Evolutionary conservation across 768 basidiomycete species (phyloP).

Genomic region (Phanerochaete sordida): DNA sequence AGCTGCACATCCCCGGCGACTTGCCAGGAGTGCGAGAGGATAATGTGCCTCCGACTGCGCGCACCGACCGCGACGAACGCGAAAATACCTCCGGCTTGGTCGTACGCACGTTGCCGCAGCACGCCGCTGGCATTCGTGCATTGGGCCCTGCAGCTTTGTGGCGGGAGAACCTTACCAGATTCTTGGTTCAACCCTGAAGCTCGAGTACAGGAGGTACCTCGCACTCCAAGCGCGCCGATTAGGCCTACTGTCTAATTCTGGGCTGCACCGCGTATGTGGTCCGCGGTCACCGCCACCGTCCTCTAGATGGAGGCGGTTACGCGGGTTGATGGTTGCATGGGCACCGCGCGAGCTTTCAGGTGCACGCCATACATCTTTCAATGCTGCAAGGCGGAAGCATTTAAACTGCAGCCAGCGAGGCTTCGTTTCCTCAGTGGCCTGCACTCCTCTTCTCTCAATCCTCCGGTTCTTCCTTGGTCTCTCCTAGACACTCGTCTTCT

Average conservation of each 20-base stretch:
- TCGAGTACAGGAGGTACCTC: slow-evolving; percentile 2
- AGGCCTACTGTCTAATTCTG: neutral
- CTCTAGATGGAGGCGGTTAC: neutral
- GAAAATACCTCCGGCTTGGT: neutral
- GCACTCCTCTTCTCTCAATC: neutral
- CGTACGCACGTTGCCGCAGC: slow-evolving; percentile 1
- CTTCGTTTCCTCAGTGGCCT: neutral
- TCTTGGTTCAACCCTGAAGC: neutral
- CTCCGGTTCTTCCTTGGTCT: neutral
- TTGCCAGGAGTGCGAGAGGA: too few species aligned
- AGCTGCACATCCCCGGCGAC: too few species aligned
- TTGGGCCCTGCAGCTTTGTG: too few species aligned
- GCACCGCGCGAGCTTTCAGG: neutral
- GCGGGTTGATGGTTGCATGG: neutral
- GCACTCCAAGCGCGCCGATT: neutral
- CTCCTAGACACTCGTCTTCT: neutral
- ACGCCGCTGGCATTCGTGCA: neutral
- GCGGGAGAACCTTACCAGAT: too few species aligned
- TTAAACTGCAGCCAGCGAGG: neutral
- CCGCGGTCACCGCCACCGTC: neutral
- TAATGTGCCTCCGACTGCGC: too few species aligned
- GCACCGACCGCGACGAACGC: too few species aligned
- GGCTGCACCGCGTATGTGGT: neutral
- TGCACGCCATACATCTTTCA: neutral
- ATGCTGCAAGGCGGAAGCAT: neutral